Conservation (phyloP, 495 filamentous ascomycete species). For the Penicillium odoratum region DNA sequence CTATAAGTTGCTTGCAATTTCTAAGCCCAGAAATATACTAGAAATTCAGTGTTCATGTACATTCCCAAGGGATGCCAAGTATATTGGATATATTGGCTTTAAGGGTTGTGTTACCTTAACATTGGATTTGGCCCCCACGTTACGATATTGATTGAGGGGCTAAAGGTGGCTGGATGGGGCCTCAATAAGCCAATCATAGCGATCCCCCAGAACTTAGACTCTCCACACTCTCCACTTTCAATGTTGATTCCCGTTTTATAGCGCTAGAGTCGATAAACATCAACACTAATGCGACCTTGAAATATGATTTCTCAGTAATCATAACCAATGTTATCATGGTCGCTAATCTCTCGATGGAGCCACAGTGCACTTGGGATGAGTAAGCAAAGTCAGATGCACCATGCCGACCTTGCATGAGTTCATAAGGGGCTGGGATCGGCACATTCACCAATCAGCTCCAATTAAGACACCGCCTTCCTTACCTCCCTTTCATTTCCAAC, state of each 20-base stretch:
- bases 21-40: neutral
- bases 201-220: neutral
- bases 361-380: neutral
- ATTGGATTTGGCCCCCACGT: neutral
- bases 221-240: neutral
- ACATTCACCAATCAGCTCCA: conserved; percentile 1
- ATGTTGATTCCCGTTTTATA: neutral
- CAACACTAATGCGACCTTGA: neutral
- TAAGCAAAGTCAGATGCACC: neutral
- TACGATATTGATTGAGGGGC: neutral
- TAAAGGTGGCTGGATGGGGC: neutral
- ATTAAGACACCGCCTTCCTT: neutral
- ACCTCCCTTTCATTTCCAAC: neutral
- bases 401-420: neutral
- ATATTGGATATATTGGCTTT: neutral
- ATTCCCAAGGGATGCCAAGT: neutral
- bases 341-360: neutral
- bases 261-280: neutral
- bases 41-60: neutral
- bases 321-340: neutral
- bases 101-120: neutral
- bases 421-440: conserved; percentile 6
- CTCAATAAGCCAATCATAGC: neutral
- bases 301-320: neutral
- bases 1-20: neutral